Conservation (phyloP, 2,329 filamentous ascomycete species). For the Dactylellina sp. region DNA sequence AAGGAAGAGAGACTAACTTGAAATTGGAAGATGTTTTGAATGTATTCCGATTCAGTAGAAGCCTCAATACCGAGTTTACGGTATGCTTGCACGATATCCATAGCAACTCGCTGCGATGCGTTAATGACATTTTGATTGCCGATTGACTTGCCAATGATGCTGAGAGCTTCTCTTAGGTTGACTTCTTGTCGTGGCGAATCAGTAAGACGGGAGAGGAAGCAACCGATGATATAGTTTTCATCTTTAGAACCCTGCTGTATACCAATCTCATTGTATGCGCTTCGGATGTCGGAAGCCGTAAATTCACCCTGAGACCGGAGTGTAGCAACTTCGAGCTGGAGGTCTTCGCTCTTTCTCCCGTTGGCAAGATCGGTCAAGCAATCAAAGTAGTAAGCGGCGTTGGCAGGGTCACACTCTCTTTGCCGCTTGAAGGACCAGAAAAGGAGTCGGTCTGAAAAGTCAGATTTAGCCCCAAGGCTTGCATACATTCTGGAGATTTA, state of each 20-base stretch:
- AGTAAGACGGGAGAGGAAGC: conserved; percentile 71
- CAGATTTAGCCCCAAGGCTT: conserved; percentile 72
- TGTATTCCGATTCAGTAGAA: conserved; percentile 29
- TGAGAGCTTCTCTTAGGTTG: conserved; percentile 70
- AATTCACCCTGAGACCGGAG: conserved; percentile 72
- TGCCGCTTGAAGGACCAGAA: conserved; percentile 74
- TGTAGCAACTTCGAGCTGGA: conserved; percentile 71
- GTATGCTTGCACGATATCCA: conserved; percentile 38
- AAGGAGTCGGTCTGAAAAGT: conserved; percentile 74
- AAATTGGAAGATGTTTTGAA: conserved; percentile 39
- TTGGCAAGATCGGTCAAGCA: conserved; percentile 73
- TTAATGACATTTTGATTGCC: conserved; percentile 71
- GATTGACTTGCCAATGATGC: conserved; percentile 71
- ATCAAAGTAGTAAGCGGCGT: conserved; percentile 73
- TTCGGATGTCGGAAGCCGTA: conserved; percentile 69
- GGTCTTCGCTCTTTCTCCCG: conserved; percentile 69
- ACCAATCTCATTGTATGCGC: conserved; percentile 72
- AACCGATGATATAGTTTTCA: conserved; percentile 73
- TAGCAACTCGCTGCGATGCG: conserved; percentile 70
- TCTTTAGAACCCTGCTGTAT: conserved; percentile 66
- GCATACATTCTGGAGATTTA: conserved; percentile 68
- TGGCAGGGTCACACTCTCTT: conserved; percentile 68
- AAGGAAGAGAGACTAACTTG: conserved; percentile 20
- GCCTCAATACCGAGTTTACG: conserved; percentile 15
- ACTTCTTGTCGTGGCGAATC: conserved; percentile 70